Base-by-base conservation (phyloP, 139 green algal genomes). In the Medakamo hakoo region DNA sequence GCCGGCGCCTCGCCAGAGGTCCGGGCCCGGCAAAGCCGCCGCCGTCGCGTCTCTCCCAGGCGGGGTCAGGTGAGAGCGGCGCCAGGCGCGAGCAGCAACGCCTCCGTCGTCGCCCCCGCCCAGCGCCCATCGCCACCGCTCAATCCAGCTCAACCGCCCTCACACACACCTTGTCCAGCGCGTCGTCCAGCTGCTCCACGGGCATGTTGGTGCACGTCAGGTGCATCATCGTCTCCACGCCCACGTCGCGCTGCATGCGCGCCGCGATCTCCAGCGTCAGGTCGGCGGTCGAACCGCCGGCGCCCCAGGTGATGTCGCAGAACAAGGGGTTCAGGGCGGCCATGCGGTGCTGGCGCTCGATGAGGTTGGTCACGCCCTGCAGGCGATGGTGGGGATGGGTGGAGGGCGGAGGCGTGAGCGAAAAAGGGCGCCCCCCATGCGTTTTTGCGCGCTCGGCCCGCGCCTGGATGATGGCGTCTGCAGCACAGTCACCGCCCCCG, bases 151-250 rank as follows among this genome's bases (percentile, higher is more conserved):
- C 4, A 20, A 31, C 24, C 30, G n/a, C n/a, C n/a, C n/a, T n/a
- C n/a, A n/a, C n/a, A 23, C 52, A 49, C 40, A 89, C 82, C 81
- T 88, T 81, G 21, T 72, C 58, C 25, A 97, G 79, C 2, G 91
- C 89, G 20, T 79, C 67, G n/a, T 89, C 66, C 55, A 98, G 76
- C 69, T 87, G 87, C 55, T 94, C 84, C 52, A 85, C 68, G 0
- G 83, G 84, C 89, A 98, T 98, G 83, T 98, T 98, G 63, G 91
- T 98, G 81, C 91, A 98, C 3, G 91, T 98, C 49, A 98, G 74
- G 76, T 98, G 91, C 91, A 98, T 98, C 86, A 97, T 97, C 20
- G 88, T 96, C 77, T 97, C 88, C 30, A 97, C 80, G 62, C 86
- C 84, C 2, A 93, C 88, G 79, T 86, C 81, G 66, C 95, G 91